These are phyloP conservation scores for Phytophthora lateralis DNA, from an alignment of 352 stramenopile species.

Conservation along the genomic window DNA sequence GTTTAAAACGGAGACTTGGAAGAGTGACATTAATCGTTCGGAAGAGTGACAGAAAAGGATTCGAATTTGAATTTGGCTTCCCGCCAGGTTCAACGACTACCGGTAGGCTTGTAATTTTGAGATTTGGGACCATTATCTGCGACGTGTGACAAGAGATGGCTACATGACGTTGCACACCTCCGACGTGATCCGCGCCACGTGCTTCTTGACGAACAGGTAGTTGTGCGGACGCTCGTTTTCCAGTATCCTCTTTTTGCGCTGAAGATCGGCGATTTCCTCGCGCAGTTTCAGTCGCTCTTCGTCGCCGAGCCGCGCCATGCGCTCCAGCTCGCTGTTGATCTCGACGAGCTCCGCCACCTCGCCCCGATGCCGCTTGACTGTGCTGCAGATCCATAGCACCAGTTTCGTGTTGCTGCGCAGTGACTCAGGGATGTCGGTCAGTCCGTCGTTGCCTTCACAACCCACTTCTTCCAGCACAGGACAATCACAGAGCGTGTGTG, in stretches of 20 bases:
- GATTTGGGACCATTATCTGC: conserved; percentile 10
- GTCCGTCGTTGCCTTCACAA: conserved; percentile 63
- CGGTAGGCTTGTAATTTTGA: no score
- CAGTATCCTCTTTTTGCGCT: conserved; percentile 64
- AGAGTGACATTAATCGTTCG: background rate
- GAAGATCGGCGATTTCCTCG: conserved; percentile 64
- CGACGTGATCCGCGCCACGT: conserved; percentile 54
- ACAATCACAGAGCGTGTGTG: conserved; percentile 79
- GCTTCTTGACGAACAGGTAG: conserved; percentile 77
- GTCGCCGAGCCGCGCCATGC: conserved; percentile 70
- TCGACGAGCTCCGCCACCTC: conserved; percentile 73
- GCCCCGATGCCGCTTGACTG: conserved; percentile 66
- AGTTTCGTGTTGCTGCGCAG: conserved; percentile 73
- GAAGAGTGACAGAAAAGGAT: conserved; percentile 22
- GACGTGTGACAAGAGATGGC: conserved; percentile 39
- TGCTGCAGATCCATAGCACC: conserved; percentile 82
- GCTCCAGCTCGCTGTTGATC: conserved; percentile 79
- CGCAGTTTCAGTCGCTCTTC: conserved; percentile 75
- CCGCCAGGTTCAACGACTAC: background rate
- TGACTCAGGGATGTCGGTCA: conserved; percentile 69
- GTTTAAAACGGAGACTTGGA: conserved; percentile 13
- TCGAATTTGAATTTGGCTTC: conserved; percentile 23
- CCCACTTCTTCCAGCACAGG: conserved; percentile 50
- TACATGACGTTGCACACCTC: conserved; percentile 76
- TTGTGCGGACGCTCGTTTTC: conserved; percentile 66